Evolutionary conservation across 306 rosid genomes (phyloP), one percentile per base, ranked within the genome.

Genomic region (Datisca glomerata): DNA sequence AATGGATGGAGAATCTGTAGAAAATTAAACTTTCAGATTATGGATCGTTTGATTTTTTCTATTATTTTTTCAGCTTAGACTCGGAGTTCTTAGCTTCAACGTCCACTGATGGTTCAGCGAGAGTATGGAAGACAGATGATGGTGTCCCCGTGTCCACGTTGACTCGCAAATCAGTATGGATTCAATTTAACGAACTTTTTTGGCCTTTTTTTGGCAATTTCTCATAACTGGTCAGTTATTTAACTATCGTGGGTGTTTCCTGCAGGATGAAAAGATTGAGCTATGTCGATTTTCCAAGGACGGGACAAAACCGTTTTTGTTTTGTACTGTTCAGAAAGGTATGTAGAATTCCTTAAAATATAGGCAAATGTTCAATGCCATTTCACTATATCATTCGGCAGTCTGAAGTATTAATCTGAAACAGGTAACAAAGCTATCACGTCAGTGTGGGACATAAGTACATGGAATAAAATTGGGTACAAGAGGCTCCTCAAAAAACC

Each of bases 201-300:
- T 33, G 13, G 21, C 47, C 40, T 21, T 34, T 54, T 49, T 27
- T 12, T n/a, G 32, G 18, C 8, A 13, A 27, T 55, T 36, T 11
- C 32, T 58, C 52, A 12, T 45, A 58, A 45, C 4, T 12, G 42
- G 8, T 15, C 4, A 16, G 35, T 12, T 18, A 21, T 51, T 52
- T 55, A 29, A 51, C 27, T 38, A n/a, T 2, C 25, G 36, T 32
- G 11, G 41, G 18, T 46, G 16, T 36, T 40, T 52, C 14, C 15
- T 55, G 29, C 69, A 89, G 97, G 95, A 80, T 57, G 97, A 89
- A 70, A 74, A 66, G 52, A 79, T 89, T 69, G 93, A 83, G 60
- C 67, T 89, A 41, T 89, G 97, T 57, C 78, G 86, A 46, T 89
- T 89, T 65, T 89, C 97, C 16, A 83, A 80, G 76, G 97, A 83